phyloP scores from a whole-genome alignment of 2,329 filamentous ascomycete genomes.

The Shiraia bambusicola region DNA sequence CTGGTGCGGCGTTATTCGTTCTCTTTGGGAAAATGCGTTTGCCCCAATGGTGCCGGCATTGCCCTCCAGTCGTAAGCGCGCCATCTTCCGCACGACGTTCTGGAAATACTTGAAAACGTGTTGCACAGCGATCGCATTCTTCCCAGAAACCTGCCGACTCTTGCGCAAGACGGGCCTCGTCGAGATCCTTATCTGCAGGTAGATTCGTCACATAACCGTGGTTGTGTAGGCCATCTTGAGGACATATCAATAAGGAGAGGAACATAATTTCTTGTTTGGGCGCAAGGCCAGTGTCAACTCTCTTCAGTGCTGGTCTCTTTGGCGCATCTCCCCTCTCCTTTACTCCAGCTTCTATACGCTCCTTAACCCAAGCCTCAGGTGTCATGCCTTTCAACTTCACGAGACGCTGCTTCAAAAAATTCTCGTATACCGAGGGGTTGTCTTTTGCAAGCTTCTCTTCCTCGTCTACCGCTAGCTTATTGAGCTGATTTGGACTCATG shows the following conservation, averaged over 20 bases:
- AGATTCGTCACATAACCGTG: conserved; percentile 74
- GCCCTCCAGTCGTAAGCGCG: conserved; percentile 73
- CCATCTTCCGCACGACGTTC: conserved; percentile 76
- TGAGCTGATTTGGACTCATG: conserved; percentile 65
- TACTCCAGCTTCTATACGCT: conserved; percentile 46
- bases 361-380: conserved; percentile 68
- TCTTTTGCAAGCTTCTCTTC: conserved; percentile 74
- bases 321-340: conserved; percentile 31
- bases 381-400: conserved; percentile 75
- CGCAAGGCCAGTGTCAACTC: conserved; percentile 70
- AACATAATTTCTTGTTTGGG: conserved; percentile 60
- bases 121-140: conserved; percentile 80
- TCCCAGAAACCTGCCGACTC: conserved; percentile 75
- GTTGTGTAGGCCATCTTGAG: conserved; percentile 62
- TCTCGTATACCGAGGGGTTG: conserved; percentile 72
- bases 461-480: conserved; percentile 69
- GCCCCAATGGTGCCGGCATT: conserved; percentile 79
- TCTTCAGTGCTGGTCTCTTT: conserved; percentile 49
- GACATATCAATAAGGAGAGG: conserved; percentile 58
- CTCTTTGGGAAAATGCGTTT: conserved; percentile 59
- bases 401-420: conserved; percentile 80
- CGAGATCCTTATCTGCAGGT: conserved; percentile 67
- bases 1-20: conserved; percentile 54
- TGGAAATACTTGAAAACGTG: conserved; percentile 89
- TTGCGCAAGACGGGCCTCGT: conserved; percentile 65